These are phyloP conservation scores for Fraxinus angustifolia DNA, from an alignment of 305 asterid species.

Conservation along the genomic window DNA sequence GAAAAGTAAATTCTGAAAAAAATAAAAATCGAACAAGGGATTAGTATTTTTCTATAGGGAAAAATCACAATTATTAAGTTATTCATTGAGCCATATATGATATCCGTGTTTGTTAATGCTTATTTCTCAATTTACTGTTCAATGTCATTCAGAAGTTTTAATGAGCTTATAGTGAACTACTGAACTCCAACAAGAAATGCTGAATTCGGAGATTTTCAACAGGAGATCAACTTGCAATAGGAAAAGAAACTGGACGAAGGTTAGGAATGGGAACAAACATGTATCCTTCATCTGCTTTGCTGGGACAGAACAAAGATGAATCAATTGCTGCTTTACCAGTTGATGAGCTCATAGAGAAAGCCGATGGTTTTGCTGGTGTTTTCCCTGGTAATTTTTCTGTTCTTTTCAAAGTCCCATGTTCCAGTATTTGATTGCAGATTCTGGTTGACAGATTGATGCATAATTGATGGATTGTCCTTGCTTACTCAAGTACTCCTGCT, in stretches of 20 bases:
- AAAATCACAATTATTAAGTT: not conserved
- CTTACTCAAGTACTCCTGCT: not conserved
- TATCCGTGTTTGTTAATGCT: not conserved
- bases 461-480: not conserved
- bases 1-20: not conserved
- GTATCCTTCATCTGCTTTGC: constrained; percentile 94
- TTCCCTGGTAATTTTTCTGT: constrained; percentile 68
- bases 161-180: not conserved
- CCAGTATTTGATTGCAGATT: not conserved
- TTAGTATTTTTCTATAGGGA: not conserved
- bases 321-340: constrained; percentile 84
- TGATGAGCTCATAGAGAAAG: constrained; percentile 95
- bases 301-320: constrained; percentile 92
- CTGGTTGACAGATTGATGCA: not conserved
- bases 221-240: constrained; percentile 98
- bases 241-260: constrained; percentile 94
- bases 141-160: not conserved
- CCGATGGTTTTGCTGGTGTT: constrained; percentile 98
- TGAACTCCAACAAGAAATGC: constrained; percentile 11
- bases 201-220: constrained; percentile 24
- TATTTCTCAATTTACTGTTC: not conserved
- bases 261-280: constrained; percentile 97
- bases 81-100: not conserved
- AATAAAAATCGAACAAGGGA: not conserved
- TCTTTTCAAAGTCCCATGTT: not conserved